Conservation (phyloP, 352 stramenopile species). For the Phytophthora citrophthora region DNA sequence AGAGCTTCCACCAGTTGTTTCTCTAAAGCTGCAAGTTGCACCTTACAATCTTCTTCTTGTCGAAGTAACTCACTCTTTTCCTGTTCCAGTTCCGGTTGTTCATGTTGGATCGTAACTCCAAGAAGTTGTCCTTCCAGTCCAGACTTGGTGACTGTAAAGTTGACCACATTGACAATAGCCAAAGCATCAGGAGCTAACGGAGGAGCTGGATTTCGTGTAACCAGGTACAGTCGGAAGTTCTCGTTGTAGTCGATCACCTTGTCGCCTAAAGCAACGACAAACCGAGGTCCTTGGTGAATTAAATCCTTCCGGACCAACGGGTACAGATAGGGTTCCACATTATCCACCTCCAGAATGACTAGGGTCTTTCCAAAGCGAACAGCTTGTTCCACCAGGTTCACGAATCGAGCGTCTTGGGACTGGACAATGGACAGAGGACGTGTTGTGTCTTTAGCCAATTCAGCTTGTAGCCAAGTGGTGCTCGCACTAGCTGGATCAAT, state of each 20-base stretch:
- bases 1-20: slow-evolving; percentile 94
- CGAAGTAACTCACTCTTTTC: slow-evolving; percentile 92
- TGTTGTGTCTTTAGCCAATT: slow-evolving; percentile 86
- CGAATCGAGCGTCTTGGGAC: slow-evolving; percentile 87
- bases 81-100: slow-evolving; percentile 94
- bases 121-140: slow-evolving; percentile 94
- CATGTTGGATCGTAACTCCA: slow-evolving; percentile 93
- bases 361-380: slow-evolving; percentile 97
- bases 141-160: slow-evolving; percentile 96
- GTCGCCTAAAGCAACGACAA: slow-evolving; percentile 91
- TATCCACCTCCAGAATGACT: slow-evolving; percentile 92
- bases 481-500: slow-evolving; percentile 93
- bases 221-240: slow-evolving; percentile 93
- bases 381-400: slow-evolving; percentile 93
- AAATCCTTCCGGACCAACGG: slow-evolving; percentile 92
- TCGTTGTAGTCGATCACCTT: slow-evolving; percentile 96
- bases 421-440: slow-evolving; percentile 90
- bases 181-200: slow-evolving; percentile 88
- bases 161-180: slow-evolving; percentile 93
- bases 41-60: slow-evolving; percentile 95
- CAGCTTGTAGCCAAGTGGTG: slow-evolving; percentile 90
- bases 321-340: slow-evolving; percentile 93
- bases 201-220: slow-evolving; percentile 92
- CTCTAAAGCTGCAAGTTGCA: slow-evolving; percentile 93
- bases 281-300: slow-evolving; percentile 91